These are phyloP conservation scores for Stereum hirsutum DNA, from an alignment of 1,284 basidiomycete genomes.

Conservation along the genomic window DNA sequence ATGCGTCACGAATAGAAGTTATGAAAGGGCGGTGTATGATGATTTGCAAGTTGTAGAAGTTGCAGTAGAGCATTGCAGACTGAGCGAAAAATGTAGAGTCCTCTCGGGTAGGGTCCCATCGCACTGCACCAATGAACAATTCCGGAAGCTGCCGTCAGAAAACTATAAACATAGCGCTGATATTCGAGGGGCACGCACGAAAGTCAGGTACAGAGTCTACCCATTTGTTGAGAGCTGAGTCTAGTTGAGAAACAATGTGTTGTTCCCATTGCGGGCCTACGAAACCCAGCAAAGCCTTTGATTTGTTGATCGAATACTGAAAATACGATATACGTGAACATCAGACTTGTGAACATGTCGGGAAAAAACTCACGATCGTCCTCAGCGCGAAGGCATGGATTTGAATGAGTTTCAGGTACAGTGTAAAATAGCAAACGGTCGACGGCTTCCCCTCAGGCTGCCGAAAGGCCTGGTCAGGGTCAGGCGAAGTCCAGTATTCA, in stretches of 20 bases:
- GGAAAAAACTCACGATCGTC: conserved; percentile 33
- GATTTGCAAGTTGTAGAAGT: conserved; percentile 71
- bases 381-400: conserved; percentile 46
- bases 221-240: conserved; percentile 56
- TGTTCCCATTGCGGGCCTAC: conserved; percentile 43
- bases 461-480: conserved; percentile 31
- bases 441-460: conserved; percentile 39
- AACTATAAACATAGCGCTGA: neutral
- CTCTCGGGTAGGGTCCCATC: conserved; percentile 66
- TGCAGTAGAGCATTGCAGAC: conserved; percentile 55
- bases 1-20: conserved; percentile 50
- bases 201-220: conserved; percentile 50
- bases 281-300: conserved; percentile 32
- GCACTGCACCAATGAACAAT: conserved; percentile 29
- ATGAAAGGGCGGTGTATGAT: conserved; percentile 80
- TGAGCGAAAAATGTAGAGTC: conserved; percentile 56
- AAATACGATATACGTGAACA: neutral
- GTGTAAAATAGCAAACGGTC: conserved; percentile 38
- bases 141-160: too few relatives aligned
- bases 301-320: conserved; percentile 52
- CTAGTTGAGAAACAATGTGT: conserved; percentile 46
- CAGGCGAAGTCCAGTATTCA: conserved; percentile 45
- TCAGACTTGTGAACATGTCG: neutral
- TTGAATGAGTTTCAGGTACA: conserved; percentile 45
- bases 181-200: conserved; percentile 13